These are phyloP conservation scores for Irpex sp. DNA, from an alignment of 1,284 basidiomycete species.

Conservation along the genomic window DNA sequence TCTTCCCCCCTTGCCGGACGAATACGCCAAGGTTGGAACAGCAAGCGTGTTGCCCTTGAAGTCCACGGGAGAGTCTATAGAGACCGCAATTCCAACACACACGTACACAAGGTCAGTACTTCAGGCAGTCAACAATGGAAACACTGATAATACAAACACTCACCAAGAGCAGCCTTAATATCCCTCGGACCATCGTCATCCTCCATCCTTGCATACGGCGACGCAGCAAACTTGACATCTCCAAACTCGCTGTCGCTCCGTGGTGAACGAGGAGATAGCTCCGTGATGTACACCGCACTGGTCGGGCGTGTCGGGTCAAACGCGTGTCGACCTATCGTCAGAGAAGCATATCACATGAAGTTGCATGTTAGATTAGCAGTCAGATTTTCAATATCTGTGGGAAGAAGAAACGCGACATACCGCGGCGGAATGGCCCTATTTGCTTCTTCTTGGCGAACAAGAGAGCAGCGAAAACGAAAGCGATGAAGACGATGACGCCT, in stretches of 20 bases:
- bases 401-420: background rate
- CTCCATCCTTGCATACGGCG: conserved; percentile 17
- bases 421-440: background rate
- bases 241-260: conserved; percentile 4
- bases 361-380: background rate
- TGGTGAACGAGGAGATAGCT: conserved; percentile 14
- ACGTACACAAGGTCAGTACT: background rate
- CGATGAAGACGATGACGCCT: conserved; percentile 8
- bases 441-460: conserved; percentile 2
- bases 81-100: too few species aligned
- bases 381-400: background rate
- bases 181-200: conserved; percentile 12
- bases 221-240: conserved; percentile 4
- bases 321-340: conserved; percentile 15
- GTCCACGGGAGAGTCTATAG: background rate
- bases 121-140: background rate
- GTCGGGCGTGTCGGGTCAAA: conserved; percentile 13
- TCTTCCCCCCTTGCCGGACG: background rate
- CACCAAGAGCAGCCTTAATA: conserved; percentile 8
- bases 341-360: background rate
- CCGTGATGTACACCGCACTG: conserved; percentile 17
- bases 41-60: background rate
- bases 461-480: conserved; percentile 7
- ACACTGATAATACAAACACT: background rate
- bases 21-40: background rate